Base-by-base conservation (phyloP, 169 alveolate genomes). In the Plasmodium reichenowi region DNA sequence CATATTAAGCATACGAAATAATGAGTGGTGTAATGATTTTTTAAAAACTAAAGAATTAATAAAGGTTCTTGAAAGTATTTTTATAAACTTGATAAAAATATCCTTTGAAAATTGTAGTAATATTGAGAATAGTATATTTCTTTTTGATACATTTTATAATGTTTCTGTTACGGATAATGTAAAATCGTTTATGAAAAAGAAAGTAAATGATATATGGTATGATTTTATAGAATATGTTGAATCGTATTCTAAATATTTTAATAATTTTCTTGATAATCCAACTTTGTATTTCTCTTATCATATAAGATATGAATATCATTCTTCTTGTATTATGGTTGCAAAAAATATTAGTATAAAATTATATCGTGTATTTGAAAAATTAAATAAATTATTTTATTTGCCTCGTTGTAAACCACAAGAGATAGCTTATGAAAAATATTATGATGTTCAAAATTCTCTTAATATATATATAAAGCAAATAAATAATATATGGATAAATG, bases 221-320 rank as follows among this genome's bases (percentile, higher is more conserved):
- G n/a, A 38, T 10, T 83, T 83, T 83, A 60, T 67, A 38, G 45
- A 83, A 2, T 83, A 83, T 43, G 38, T 83, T 43, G 91, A 83
- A 26, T 67, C 71, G 8, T 83, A 83, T 32, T 83, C 74, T 48
- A 83, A 68, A 56, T 58, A 83, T 26, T 83, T 83, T 83, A 62
- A 62, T n/a, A 83, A 83, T 47, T 83, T 83, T 68, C 64, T 83
- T 22, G 91, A 83, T 20, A 83, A 83, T 72, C 91, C 91, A 38
- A 43, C 70, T 26, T 68, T 29, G 47, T 67, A 83, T 58, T 83
- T 83, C 62, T 83, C 91, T n/a, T 58, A 83, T 63, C 68, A 67
- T 72, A 83, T 68, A 24, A 67, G 91, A 83, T 83, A 83, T 83
- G 91, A 83, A 83, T 83, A 83, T 60, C 91, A 83, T 72, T 62